Evolutionary conservation across 2,329 filamentous ascomycete genomes (phyloP).

Genomic region (Didymella sp.): DNA sequence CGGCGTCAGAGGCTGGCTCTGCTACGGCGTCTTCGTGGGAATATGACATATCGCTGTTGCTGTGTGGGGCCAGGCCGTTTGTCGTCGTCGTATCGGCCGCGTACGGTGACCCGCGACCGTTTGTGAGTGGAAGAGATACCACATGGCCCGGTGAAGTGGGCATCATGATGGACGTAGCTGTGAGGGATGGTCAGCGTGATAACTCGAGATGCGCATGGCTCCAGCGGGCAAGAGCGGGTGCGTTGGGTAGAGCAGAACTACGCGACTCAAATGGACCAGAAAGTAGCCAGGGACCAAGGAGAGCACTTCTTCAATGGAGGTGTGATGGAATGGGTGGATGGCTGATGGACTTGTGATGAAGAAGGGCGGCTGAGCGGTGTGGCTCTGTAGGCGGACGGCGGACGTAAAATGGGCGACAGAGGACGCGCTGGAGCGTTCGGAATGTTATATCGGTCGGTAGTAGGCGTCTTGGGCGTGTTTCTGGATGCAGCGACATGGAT

Average conservation of each 20-base stretch:
- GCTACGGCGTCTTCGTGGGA: constrained; percentile 63
- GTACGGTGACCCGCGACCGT: constrained; percentile 69
- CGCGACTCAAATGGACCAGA: constrained; percentile 54
- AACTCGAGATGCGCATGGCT: constrained; percentile 42
- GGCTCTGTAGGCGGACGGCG: constrained; percentile 31
- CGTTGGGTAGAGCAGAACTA: constrained; percentile 46
- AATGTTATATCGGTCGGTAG: constrained; percentile 21
- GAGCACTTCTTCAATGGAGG: constrained; percentile 42
- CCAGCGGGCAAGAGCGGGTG: constrained; percentile 44
- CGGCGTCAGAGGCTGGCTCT: constrained; percentile 49
- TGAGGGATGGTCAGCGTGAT: constrained; percentile 53
- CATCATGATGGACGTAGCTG: constrained; percentile 69
- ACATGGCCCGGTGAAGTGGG: constrained; percentile 68
- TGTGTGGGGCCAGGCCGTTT: constrained; percentile 60
- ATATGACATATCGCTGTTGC: constrained; percentile 81
- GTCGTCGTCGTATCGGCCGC: constrained; percentile 56
- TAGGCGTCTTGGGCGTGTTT: constrained; percentile 27
- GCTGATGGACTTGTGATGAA: constrained; percentile 45
- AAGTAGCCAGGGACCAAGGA: constrained; percentile 38
- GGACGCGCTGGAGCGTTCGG: constrained; percentile 23
- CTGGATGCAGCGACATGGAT: constrained; percentile 42
- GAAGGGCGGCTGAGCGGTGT: constrained; percentile 31
- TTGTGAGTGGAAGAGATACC: constrained; percentile 68
- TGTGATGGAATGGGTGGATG: constrained; percentile 50
- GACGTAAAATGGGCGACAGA: constrained; percentile 22